These are phyloP conservation scores for Scedosporium aurantiacum DNA, from an alignment of 2,329 filamentous ascomycete genomes.

Conservation along the genomic window DNA sequence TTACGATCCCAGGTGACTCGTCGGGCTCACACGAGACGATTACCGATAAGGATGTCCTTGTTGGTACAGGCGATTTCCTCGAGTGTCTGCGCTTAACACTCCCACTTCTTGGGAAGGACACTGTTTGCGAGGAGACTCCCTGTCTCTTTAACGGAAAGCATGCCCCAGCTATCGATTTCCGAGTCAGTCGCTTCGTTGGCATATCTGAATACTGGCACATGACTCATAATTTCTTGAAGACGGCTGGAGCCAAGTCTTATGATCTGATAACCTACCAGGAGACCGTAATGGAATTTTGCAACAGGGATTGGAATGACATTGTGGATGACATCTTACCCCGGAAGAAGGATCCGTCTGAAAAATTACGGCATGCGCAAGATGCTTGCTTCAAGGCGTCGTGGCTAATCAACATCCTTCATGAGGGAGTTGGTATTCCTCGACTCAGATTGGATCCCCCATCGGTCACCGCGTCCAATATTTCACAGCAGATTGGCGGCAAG, in stretches of 20 bases:
- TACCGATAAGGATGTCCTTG: conserved; percentile 36
- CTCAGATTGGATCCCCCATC: conserved; percentile 57
- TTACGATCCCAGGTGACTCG: conserved; percentile 57
- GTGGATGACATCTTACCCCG: conserved; percentile 50
- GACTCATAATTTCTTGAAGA: conserved; percentile 83
- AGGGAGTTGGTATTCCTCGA: conserved; percentile 87
- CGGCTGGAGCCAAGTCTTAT: conserved; percentile 56
- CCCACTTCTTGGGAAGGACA: conserved; percentile 81
- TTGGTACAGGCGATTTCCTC: conserved; percentile 80
- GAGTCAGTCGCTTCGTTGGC: conserved; percentile 93
- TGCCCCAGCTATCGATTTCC: conserved; percentile 90
- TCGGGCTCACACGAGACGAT: conserved; percentile 23
- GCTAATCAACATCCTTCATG: conserved; percentile 92
- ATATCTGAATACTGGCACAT: conserved; percentile 99
- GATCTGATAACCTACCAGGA: conserved; percentile 84
- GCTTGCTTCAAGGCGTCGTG: conserved; percentile 98
- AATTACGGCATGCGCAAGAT: conserved; percentile 67
- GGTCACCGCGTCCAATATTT: conserved; percentile 51
- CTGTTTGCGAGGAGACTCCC: conserved; percentile 68
- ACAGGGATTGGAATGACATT: conserved; percentile 70
- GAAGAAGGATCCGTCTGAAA: conserved; percentile 66
- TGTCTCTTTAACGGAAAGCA: conserved; percentile 87
- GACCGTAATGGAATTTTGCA: conserved; percentile 76
- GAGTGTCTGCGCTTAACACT: conserved; percentile 75
- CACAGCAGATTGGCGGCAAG: conserved; percentile 56